Evolutionary conservation across 2,329 filamentous ascomycete genomes (phyloP).

Genomic region (Fusarium sp.): DNA sequence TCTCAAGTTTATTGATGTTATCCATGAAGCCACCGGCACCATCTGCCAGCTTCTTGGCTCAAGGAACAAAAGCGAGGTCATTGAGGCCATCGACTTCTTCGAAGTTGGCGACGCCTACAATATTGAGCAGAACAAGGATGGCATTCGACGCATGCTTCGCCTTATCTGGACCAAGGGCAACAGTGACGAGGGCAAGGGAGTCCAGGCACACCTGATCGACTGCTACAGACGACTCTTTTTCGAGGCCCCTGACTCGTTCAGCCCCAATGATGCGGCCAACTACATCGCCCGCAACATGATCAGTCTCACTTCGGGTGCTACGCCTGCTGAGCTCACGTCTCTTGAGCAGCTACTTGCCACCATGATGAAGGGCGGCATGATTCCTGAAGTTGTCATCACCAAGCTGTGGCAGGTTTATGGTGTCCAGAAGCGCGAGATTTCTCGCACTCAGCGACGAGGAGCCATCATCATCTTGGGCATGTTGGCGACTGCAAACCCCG

Average conservation of each 20-base stretch:
- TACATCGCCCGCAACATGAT: constrained; percentile 99
- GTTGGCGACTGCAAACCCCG: constrained; percentile 91
- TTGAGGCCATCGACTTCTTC: constrained; percentile 99
- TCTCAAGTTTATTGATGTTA: constrained; percentile 90
- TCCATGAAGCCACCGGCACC: constrained; percentile 83
- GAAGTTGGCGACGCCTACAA: constrained; percentile 96
- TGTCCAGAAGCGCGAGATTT: constrained; percentile 93
- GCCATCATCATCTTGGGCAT: constrained; percentile 97
- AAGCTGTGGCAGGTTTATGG: constrained; percentile 99
- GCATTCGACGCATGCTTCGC: constrained; percentile 94
- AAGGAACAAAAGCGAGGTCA: constrained; percentile 97
- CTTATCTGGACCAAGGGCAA: constrained; percentile 99
- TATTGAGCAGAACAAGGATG: constrained; percentile 90
- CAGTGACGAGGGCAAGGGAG: constrained; percentile 97
- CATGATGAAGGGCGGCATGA: constrained; percentile 95
- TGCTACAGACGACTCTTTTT: constrained; percentile 98
- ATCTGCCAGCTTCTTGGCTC: constrained; percentile 92
- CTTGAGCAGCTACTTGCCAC: constrained; percentile 94
- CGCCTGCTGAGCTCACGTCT: constrained; percentile 93
- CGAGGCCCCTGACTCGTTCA: constrained; percentile 90
- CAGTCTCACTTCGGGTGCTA: constrained; percentile 94
- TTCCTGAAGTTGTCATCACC: constrained; percentile 85
- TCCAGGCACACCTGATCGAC: constrained; percentile 96
- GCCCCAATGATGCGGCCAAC: constrained; percentile 89
- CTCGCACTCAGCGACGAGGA: constrained; percentile 87